Conservation (phyloP, 306 rosid genomes). For the cucumber (Cucumis sativus) region DNA sequence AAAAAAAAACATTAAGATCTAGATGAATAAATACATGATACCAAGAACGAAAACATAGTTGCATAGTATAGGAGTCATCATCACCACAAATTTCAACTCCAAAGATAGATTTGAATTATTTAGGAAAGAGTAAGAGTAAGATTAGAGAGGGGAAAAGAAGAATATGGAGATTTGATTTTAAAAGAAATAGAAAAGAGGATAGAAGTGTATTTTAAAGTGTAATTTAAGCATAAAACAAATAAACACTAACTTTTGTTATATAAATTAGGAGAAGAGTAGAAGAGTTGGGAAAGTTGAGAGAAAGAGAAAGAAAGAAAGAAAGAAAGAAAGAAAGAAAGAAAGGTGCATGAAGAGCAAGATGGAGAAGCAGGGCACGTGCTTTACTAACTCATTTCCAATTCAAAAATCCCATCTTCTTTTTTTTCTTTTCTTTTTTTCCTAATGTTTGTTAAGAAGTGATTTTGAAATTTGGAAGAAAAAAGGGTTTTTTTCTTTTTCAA, state of each 20-base stretch:
- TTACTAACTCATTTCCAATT: slow-evolving; percentile 37
- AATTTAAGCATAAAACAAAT: too few species aligned
- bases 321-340: not conserved
- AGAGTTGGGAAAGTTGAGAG: not conserved
- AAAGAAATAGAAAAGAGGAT: too few species aligned
- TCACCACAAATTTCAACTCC: not conserved
- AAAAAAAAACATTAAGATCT: not conserved
- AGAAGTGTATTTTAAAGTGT: too few species aligned
- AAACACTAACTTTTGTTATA: not conserved
- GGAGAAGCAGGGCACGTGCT: slow-evolving; percentile 99
- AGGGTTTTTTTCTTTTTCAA: not conserved
- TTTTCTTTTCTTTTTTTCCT: not conserved
- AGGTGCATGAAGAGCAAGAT: slow-evolving; percentile 76
- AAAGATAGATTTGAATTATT: not conserved
- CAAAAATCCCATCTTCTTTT: not conserved
- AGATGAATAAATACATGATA: too few species aligned
- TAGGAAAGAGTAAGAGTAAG: too few species aligned
- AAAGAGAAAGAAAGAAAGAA: too few species aligned
- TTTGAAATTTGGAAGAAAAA: not conserved
- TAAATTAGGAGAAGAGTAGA: not conserved
- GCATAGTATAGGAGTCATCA: too few species aligned
- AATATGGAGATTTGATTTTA: too few species aligned
- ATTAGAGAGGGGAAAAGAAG: too few species aligned
- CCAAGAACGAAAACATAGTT: too few species aligned
- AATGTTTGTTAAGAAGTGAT: not conserved